Base-by-base conservation (phyloP, 768 basidiomycete genomes). In the Pilatotrama ljubarskyi region DNA sequence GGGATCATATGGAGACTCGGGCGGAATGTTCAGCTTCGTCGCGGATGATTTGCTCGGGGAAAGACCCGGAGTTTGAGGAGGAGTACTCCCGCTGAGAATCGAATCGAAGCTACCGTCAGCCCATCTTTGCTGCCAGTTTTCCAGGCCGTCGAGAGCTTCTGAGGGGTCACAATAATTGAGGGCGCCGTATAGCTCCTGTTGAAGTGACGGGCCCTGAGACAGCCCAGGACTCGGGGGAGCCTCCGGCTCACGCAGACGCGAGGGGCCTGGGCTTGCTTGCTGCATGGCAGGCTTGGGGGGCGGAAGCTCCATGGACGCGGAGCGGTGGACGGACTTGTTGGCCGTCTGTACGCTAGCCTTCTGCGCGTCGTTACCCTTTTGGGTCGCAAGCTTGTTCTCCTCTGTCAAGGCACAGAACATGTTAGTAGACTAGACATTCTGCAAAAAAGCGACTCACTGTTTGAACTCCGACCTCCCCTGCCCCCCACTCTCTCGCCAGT, bases 1-100 rank as follows among this genome's bases (percentile, higher is more conserved):
- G 36, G 90, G 90, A 68, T 92, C 82, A 59, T 91, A 92, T 2
- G 90, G 90, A 5, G 90, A 91, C 66, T 84, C 77, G 8, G 87
- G 84, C 47, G 86, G 74, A 2, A 58, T 47, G 36, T 55, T 51
- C 3, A 55, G 8, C 17, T 47, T 36, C 46, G 57, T 54, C 8
- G 61, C 67, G n/a, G 65, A 55, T 9, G 58, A 62, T 5, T 75
- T 63, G 24, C 59, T 66, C 25, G 59, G 63, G 36, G 64, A 68
- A 25, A 64, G 24, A 38, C 63, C 56, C 8, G 71, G 68, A 1
- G 71, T 69, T 15, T 66, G 58, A 15, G 69, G 71, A 24, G 68
- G 67, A 1, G 71, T 71, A 38, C 57, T n/a, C 8, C 48, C 17
- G 48, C 24, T 26, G 32, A 49, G 32, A 10, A 32, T 32, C 29